Percentiles rank a stretch among this genome's conserved stretches.
Conservation (phyloP, 1,284 basidiomycete genomes). For the Apiotrichum brassicae region DNA sequence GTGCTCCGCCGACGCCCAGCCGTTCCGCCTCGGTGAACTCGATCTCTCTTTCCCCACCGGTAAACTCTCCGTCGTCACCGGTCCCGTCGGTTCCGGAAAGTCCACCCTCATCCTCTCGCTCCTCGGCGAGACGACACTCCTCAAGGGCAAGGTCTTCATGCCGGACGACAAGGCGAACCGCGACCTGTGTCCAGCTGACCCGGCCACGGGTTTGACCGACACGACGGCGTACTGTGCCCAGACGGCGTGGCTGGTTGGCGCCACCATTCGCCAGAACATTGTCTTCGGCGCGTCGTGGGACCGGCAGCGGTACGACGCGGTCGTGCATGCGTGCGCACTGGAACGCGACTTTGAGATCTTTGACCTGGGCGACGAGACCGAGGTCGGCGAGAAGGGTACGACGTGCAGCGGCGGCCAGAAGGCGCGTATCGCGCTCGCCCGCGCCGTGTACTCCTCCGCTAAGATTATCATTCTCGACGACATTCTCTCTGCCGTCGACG, state of each 20-base stretch:
- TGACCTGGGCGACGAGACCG: constrained; percentile 53
- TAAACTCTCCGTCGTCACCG: constrained; percentile 45
- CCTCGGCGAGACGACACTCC: constrained; percentile 51
- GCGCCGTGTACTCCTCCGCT: constrained; percentile 44
- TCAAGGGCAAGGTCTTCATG: constrained; percentile 52
- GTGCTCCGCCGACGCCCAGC: constrained; percentile 13
- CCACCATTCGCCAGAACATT: constrained; percentile 54
- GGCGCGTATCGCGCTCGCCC: constrained; percentile 44
- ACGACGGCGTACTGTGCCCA: constrained; percentile 54
- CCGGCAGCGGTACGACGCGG: constrained; percentile 47
- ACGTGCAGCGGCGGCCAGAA: constrained; percentile 48
- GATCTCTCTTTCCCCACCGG: constrained; percentile 48
- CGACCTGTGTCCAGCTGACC: constrained; percentile 47
- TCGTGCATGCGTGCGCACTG: constrained; percentile 52
- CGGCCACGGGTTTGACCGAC: constrained; percentile 48
- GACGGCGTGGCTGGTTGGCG: constrained; percentile 53
- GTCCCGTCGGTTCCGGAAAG: constrained; percentile 56
- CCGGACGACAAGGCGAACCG: constrained; percentile 48
- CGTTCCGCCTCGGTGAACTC: constrained; percentile 49
- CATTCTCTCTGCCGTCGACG: constrained; percentile 46
- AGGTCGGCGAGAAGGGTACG: constrained; percentile 56
- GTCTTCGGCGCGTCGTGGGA: constrained; percentile 50
- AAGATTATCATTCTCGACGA: constrained; percentile 45
- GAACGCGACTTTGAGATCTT: constrained; percentile 51
- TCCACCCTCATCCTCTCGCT: constrained; percentile 61